These are phyloP conservation scores for Pistacia vera DNA, from an alignment of 345 rosid species.

Conservation along the genomic window DNA sequence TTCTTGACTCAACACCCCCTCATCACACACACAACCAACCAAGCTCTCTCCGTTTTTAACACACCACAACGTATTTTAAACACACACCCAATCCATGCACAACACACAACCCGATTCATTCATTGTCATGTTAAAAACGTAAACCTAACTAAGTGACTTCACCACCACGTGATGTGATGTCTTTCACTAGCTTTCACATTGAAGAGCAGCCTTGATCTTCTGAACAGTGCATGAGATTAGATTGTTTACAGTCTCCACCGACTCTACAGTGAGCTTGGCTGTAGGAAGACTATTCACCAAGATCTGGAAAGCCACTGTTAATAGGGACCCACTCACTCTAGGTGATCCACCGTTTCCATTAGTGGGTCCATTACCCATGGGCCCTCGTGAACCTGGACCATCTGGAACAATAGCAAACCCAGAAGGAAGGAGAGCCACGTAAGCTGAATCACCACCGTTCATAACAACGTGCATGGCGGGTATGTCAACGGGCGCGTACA, in stretches of 20 bases:
- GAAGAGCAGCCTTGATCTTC: conserved; percentile 87
- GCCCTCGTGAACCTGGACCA: conserved; percentile 50
- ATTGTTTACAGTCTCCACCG: conserved; percentile 95
- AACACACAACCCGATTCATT: background rate
- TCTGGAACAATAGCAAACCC: conserved; percentile 88
- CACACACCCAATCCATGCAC: background rate
- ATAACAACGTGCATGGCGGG: conserved; percentile 95
- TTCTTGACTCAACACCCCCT: conserved; percentile 99
- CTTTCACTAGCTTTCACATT: conserved; percentile 52
- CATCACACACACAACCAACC: background rate
- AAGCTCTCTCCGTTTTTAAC: background rate
- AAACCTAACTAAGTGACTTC: background rate
- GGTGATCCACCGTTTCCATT: conserved; percentile 22
- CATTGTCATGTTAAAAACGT: conserved; percentile 11
- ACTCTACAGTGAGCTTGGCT: conserved; percentile 92
- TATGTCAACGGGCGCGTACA: conserved; percentile 97
- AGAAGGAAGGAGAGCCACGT: conserved; percentile 90
- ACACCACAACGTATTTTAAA: background rate
- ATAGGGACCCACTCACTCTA: conserved; percentile 79
- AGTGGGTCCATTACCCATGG: conserved; percentile 24
- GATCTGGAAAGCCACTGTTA: conserved; percentile 96
- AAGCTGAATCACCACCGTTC: conserved; percentile 97
- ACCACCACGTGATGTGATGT: conserved; percentile 16
- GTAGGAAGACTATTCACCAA: conserved; percentile 93
- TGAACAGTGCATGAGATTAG: conserved; percentile 90